Percentiles rank a stretch among this genome's conserved stretches.
Evolutionary conservation across 2,329 filamentous ascomycete genomes (phyloP).

Genomic region (Plenodomus tracheiphilus): DNA sequence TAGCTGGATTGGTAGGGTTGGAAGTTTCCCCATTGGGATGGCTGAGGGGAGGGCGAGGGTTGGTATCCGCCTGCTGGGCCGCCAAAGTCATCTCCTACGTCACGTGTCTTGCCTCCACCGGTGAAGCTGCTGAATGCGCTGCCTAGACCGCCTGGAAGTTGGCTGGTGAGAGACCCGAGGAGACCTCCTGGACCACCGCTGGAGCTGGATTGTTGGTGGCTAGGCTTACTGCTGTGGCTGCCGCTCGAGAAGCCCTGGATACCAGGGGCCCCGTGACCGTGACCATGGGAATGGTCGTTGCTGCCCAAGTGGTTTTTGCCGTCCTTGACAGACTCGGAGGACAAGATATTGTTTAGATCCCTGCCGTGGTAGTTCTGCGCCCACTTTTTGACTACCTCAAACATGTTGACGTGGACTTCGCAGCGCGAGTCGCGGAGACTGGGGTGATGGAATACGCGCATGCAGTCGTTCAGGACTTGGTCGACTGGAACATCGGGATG

Average conservation of each 20-base stretch:
- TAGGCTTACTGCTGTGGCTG: constrained; percentile 18
- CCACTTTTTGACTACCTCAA: constrained; percentile 81
- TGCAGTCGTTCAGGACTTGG: constrained; percentile 79
- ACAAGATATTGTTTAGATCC: constrained; percentile 74
- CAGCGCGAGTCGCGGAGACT: constrained; percentile 73
- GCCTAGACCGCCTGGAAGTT: constrained; percentile 24
- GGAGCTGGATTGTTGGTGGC: constrained; percentile 8
- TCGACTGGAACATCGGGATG: constrained; percentile 80
- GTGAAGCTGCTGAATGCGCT: constrained; percentile 19
- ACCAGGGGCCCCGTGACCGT: constrained; percentile 34
- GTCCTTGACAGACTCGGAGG: constrained; percentile 77
- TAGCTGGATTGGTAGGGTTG: constrained; percentile 43
- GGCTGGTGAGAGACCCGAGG: constrained; percentile 24
- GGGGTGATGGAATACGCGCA: constrained; percentile 88
- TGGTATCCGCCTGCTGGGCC: constrained; percentile 12
- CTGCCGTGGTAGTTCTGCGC: constrained; percentile 68
- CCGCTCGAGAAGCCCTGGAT: constrained; percentile 26
- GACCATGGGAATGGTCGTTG: constrained; percentile 39
- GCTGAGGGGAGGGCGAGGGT: constrained; percentile 29
- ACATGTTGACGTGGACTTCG: constrained; percentile 89
- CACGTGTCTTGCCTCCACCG: constrained; percentile 25
- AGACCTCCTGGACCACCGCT: constrained; percentile 24
- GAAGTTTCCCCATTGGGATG: constrained; percentile 35
- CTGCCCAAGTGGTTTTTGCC: constrained; percentile 73
- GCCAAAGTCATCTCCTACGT: constrained; percentile 20